phyloP scores from a whole-genome alignment of 257 asterid genomes.

The Jaltomata sinuosa region DNA sequence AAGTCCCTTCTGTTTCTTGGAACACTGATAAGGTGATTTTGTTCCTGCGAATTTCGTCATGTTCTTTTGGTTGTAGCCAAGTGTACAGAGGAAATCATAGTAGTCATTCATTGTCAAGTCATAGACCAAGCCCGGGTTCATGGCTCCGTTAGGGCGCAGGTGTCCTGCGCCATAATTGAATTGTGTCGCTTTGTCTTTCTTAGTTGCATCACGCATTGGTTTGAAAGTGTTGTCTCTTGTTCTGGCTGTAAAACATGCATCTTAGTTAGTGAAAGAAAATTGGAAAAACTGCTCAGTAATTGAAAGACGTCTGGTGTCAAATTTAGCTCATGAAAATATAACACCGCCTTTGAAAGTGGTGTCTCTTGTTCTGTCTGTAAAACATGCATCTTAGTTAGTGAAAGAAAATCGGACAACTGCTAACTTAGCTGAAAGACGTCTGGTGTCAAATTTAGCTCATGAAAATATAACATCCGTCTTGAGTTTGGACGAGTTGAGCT shows the following conservation, averaged over 20 bases:
- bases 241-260: constrained; percentile 14
- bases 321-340: neutral
- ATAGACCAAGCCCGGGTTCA: constrained; percentile 59
- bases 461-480: neutral
- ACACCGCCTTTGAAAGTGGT: too few relatives aligned
- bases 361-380: too few relatives aligned
- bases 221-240: constrained; percentile 38
- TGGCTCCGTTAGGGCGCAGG: constrained; percentile 46
- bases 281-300: neutral
- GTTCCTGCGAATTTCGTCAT: constrained; percentile 7
- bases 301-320: neutral
- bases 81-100: constrained; percentile 45
- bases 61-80: constrained; percentile 31
- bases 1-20: neutral
- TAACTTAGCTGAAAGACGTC: neutral
- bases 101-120: constrained; percentile 37
- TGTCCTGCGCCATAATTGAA: constrained; percentile 51
- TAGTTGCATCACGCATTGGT: constrained; percentile 12
- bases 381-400: too few relatives aligned
- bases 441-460: neutral
- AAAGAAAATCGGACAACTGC: neutral
- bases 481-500: neutral
- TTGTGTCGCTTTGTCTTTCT: constrained; percentile 16
- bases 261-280: neutral
- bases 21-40: constrained; percentile 18